Evolutionary conservation across 139 green algal genomes (phyloP).

Genomic region (Chlamydomonas eustigma): DNA sequence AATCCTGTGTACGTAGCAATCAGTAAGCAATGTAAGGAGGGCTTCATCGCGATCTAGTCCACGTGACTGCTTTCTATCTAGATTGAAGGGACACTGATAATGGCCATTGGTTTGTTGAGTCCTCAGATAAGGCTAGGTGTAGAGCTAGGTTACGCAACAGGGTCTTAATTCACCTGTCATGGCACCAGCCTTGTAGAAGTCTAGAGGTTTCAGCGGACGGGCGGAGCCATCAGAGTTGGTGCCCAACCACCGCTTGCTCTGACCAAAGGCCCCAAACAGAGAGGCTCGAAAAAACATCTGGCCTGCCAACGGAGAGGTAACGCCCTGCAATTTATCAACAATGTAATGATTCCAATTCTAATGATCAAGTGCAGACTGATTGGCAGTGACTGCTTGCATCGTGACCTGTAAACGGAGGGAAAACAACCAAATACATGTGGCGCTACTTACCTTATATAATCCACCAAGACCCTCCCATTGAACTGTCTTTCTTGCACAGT

Average conservation of each 20-base stretch:
- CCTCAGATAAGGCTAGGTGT: too few relatives aligned
- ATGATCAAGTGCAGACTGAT: neutral
- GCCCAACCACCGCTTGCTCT: conserved; percentile 73
- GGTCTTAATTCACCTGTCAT: conserved; percentile 34
- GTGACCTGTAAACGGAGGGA: too few relatives aligned
- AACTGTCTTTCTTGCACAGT: conserved; percentile 88
- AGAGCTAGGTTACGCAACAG: too few relatives aligned
- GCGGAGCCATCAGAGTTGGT: conserved; percentile 73
- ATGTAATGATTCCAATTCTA: neutral
- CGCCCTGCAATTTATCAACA: conserved; percentile 55
- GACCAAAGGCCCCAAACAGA: conserved; percentile 83
- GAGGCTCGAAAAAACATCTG: conserved; percentile 92
- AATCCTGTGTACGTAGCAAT: conserved; percentile 58
- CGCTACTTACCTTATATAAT: conserved; percentile 81
- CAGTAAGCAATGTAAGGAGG: too few relatives aligned
- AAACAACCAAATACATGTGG: too few relatives aligned
- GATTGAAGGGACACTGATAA: too few relatives aligned
- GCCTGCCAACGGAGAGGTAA: conserved; percentile 83
- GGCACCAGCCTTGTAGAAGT: conserved; percentile 70
- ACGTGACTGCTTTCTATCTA: too few relatives aligned
- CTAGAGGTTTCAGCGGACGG: conserved; percentile 36
- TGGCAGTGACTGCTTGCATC: too few relatives aligned
- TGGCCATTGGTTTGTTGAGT: too few relatives aligned
- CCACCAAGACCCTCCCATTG: conserved; percentile 83
- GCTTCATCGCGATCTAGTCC: too few relatives aligned